phyloP scores from a whole-genome alignment of 495 filamentous ascomycete genomes.

The Clohesyomyces aquaticus region DNA sequence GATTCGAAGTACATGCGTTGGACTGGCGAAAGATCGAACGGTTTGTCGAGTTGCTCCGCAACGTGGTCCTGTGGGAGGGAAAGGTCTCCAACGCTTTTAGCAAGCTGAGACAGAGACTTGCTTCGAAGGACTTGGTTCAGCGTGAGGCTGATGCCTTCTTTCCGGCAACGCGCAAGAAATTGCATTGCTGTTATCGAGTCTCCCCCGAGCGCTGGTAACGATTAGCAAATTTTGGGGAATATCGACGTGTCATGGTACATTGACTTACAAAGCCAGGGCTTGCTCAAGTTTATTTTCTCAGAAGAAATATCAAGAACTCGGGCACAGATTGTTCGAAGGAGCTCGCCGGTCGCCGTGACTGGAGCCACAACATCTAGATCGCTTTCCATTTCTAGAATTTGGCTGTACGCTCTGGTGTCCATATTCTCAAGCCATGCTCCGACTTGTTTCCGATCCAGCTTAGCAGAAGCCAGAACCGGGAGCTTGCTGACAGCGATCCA shows the following conservation, averaged over 20 bases:
- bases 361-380: slow-evolving; percentile 16
- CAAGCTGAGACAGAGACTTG: slow-evolving; percentile 37
- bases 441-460: slow-evolving; percentile 39
- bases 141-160: slow-evolving; percentile 36
- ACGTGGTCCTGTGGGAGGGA: slow-evolving; percentile 3
- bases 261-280: slow-evolving; percentile 35
- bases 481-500: slow-evolving; percentile 27
- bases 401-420: slow-evolving; percentile 19
- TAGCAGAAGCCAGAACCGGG: slow-evolving; percentile 35
- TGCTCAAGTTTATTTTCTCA: slow-evolving; percentile 24
- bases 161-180: slow-evolving; percentile 34
- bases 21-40: slow-evolving; percentile 38
- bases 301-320: slow-evolving; percentile 30
- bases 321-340: slow-evolving; percentile 26
- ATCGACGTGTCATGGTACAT: too few relatives aligned
- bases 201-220: slow-evolving; percentile 27
- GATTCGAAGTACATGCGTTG: slow-evolving; percentile 36
- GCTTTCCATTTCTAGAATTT: slow-evolving; percentile 29
- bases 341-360: slow-evolving; percentile 14
- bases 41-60: slow-evolving; percentile 17
- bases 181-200: slow-evolving; percentile 40
- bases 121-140: slow-evolving; percentile 38
- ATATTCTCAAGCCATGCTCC: slow-evolving; percentile 29
- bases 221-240: too few relatives aligned
- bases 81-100: slow-evolving; percentile 14